Base-by-base conservation (phyloP, 805 yeast genomes). In the Lachancea quebecensis region DNA sequence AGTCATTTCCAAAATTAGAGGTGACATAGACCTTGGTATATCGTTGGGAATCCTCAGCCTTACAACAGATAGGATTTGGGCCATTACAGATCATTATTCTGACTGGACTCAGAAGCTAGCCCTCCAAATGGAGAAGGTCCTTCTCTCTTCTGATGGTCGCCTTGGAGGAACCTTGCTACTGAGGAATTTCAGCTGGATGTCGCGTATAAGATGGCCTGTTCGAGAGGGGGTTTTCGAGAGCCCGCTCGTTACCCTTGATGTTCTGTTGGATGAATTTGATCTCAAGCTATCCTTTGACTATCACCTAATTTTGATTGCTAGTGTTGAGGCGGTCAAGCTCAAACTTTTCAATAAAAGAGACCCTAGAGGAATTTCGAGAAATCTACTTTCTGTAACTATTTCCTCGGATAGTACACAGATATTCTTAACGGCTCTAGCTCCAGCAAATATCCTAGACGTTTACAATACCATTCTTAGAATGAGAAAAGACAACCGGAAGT, bases 351-450 rank as follows among this genome's bases (percentile, higher is more conserved):
- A 91, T 59, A 86, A 83, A 55, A 77, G 79, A 52, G 82, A 75
- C 39, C 48, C 55, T 1, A 52, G 63, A 15, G 70, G 69, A 25
- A 58, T 70, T 17, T 63, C 69, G 39, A 76, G 79, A 21, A 95
- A 89, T 58, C 76, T 78, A 41, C 64, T 90, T 10, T 74, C 70
- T 47, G 83, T 79, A 0, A 62, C 67, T 2, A 59, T 75, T 2
- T 66, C 68, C 10, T 71, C 82, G 50, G 78, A 71, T 1, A 67
- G 77, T 0, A 70, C 82, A 12, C 78, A 77, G 46, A 56, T 86
- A 2, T 87, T 77, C 55, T 69, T 84, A 48, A 90, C 98, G 0
- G 88, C 95, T 0, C 71, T 93, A 56, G 82, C 95, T 0, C 93
- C 93, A 0, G 82, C 96, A 0, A 88, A 85, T 56, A 69, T 87